Evolutionary conservation across 2,329 filamentous ascomycete species (phyloP), one percentile per base, ranked within the genome.

Genomic region (Pseudocercospora macadamiae): DNA sequence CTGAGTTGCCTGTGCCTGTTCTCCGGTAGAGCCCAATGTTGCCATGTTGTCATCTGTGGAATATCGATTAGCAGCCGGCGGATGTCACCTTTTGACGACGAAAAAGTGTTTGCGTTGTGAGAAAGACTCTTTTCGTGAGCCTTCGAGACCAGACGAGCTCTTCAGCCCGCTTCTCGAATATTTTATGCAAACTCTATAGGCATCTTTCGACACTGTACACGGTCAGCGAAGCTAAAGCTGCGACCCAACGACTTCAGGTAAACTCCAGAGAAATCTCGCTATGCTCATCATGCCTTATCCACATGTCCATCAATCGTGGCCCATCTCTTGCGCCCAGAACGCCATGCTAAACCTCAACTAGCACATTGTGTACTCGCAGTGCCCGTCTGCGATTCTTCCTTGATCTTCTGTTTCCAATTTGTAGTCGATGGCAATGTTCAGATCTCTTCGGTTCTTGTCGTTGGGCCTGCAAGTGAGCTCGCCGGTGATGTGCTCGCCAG

Each of bases 361-460:
- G 66, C 73, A 82, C 80, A 88, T 88, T 74, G 89, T 93, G 83
- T 97, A 99, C 68, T 86, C 82, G 76, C 89, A 90, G 63, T 79
- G 74, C 56, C 92, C 93, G 71, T 86, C 76, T 3, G 86, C 85
- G 60, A 81, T 78, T 66, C 95, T 86, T 63, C 83, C 89, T 28
- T 79, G 76, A 73, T 97, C 93, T 23, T 86, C 78, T 3, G 92
- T 90, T 70, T 91, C 84, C 53, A 97, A 84, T 71, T 86, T 83
- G 80, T 97, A 97, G 45, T 86, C 82, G 71, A 99, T 85, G 71
- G 84, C 86, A 73, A 99, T 96, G 76, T 99, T 95, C 55, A 99
- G 83, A 75, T 99, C 95, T 66, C 95, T 89, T 75, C 89, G 88
- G 82, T 99, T 97, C 85, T 95, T 93, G 64, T 89, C 83, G 75